A percentile compares a stretch with the other conserved stretches of the same genome.
Conservation (phyloP, 352 stramenopile species). For the Phytophthora kernoviae region DNA sequence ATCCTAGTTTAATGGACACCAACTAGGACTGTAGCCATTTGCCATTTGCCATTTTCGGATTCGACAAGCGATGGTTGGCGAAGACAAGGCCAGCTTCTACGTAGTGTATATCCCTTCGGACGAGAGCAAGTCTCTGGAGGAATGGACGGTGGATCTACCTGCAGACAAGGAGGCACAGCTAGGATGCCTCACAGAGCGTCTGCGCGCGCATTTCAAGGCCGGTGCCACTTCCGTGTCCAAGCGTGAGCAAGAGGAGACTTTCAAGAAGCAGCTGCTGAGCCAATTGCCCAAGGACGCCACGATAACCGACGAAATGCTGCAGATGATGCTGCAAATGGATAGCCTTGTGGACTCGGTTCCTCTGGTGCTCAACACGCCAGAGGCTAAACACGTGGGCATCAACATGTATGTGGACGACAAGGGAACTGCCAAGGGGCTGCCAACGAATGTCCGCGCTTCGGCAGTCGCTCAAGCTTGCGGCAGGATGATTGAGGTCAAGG, state of each 20-base stretch:
- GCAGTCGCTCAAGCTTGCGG: slow-evolving; percentile 83
- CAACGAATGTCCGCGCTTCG: slow-evolving; percentile 78
- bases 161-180: slow-evolving; percentile 82
- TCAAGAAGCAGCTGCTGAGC: slow-evolving; percentile 80
- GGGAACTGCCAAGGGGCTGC: slow-evolving; percentile 82
- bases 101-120: slow-evolving; percentile 75
- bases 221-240: slow-evolving; percentile 32
- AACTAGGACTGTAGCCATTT: too few relatives aligned
- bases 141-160: slow-evolving; percentile 73
- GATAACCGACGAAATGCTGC: slow-evolving; percentile 77
- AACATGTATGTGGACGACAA: slow-evolving; percentile 94
- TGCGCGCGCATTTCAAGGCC: slow-evolving; percentile 81
- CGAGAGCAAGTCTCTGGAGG: slow-evolving; percentile 57
- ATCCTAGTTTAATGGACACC: too few relatives aligned
- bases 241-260: slow-evolving; percentile 71
- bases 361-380: slow-evolving; percentile 82
- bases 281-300: slow-evolving; percentile 68
- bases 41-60: background rate
- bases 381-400: slow-evolving; percentile 71
- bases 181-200: slow-evolving; percentile 80
- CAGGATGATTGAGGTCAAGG: slow-evolving; percentile 84
- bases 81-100: slow-evolving; percentile 61
- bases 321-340: slow-evolving; percentile 91
- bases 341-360: slow-evolving; percentile 88
- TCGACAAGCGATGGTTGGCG: slow-evolving; percentile 52